These are phyloP conservation scores for Gynandropsis gynandra DNA, from an alignment of 345 rosid genomes.

Conservation along the genomic window DNA sequence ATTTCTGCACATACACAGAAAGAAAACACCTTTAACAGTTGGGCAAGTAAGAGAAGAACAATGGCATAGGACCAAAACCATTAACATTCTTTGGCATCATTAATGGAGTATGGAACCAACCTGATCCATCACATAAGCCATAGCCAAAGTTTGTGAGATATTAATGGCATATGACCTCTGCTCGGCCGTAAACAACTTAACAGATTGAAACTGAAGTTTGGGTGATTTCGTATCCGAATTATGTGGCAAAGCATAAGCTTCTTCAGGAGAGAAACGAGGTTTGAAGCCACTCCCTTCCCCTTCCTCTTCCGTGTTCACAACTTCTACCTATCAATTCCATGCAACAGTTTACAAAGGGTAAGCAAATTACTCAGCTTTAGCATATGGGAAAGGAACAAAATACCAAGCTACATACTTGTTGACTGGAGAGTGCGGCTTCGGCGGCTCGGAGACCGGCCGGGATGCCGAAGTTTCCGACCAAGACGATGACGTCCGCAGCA, in stretches of 20 bases:
- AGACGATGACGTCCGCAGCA: conserved; percentile 48
- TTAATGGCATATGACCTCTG: conserved; percentile 67
- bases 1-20: conserved; percentile 40
- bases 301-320: conserved; percentile 36
- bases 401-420: conserved; percentile 38
- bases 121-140: conserved; percentile 99
- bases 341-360: neutral
- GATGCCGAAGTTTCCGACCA: conserved; percentile 66
- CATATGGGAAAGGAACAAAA: neutral
- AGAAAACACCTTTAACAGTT: conserved; percentile 4
- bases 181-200: conserved; percentile 42
- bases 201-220: conserved; percentile 34
- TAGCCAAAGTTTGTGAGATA: conserved; percentile 64
- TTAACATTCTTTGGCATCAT: too few species aligned
- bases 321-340: conserved; percentile 44
- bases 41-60: neutral
- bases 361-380: neutral
- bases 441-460: conserved; percentile 77
- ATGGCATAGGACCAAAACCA: neutral
- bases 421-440: conserved; percentile 73
- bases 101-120: too few species aligned
- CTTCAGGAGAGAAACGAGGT: conserved; percentile 39
- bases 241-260: conserved; percentile 42
- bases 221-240: conserved; percentile 25
- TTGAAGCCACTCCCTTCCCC: conserved; percentile 26